Evolutionary conservation across 2,329 filamentous ascomycete genomes (phyloP).

Genomic region (Tetracladium maxilliforme): DNA sequence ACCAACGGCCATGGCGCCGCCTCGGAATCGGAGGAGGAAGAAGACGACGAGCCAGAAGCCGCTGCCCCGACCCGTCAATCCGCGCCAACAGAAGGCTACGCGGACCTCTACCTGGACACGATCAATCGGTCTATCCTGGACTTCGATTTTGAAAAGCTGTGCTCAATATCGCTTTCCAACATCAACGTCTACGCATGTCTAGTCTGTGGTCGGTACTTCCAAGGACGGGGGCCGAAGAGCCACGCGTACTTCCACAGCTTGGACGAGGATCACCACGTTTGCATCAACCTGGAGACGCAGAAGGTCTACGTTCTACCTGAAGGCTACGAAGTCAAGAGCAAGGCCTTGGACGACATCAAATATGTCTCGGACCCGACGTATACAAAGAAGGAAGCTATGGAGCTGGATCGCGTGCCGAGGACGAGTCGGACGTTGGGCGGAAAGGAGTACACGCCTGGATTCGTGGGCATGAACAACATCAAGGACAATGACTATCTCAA

Average conservation of each 20-base stretch:
- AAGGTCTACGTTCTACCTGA: slow-evolving; percentile 87
- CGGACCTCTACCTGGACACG: slow-evolving; percentile 93
- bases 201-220: slow-evolving; percentile 95
- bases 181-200: slow-evolving; percentile 98
- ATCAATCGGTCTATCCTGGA: slow-evolving; percentile 87
- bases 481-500: slow-evolving; percentile 99
- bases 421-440: slow-evolving; percentile 65
- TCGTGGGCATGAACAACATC: slow-evolving; percentile 99
- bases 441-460: slow-evolving; percentile 81
- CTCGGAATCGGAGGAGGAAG: slow-evolving; percentile 10
- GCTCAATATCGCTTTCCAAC: slow-evolving; percentile 88
- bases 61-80: slow-evolving; percentile 48
- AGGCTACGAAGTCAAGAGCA: slow-evolving; percentile 91
- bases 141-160: slow-evolving; percentile 98
- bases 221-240: slow-evolving; percentile 84
- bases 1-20: slow-evolving; percentile 6
- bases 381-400: slow-evolving; percentile 63
- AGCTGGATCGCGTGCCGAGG: slow-evolving; percentile 53
- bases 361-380: slow-evolving; percentile 90
- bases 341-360: slow-evolving; percentile 94
- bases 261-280: slow-evolving; percentile 91
- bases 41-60: slow-evolving; percentile 20
- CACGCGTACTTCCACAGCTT: slow-evolving; percentile 96
- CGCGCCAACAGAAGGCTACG: slow-evolving; percentile 75
- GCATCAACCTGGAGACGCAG: slow-evolving; percentile 92